phyloP scores from a whole-genome alignment of 768 basidiomycete species.

The Lentinula sp. region DNA sequence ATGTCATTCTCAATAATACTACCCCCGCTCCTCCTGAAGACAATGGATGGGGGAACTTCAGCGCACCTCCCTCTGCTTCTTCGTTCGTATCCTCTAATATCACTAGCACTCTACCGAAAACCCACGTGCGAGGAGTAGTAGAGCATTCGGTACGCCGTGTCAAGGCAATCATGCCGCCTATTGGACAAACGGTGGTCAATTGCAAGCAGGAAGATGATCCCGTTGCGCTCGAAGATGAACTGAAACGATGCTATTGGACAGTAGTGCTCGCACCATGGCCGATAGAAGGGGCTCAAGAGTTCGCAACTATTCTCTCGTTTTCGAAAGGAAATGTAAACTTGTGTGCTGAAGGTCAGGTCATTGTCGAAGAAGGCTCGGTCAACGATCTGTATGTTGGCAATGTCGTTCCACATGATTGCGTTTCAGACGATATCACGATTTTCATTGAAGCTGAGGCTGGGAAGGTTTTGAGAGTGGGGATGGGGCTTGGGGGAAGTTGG shows the following conservation, averaged over 20 bases:
- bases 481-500: conserved; percentile 63
- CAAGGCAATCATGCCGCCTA: conserved; percentile 29
- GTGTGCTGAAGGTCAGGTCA: neutral
- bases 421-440: conserved; percentile 53
- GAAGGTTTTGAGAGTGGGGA: conserved; percentile 38
- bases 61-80: neutral
- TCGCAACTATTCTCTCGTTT: conserved; percentile 1
- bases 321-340: conserved; percentile 9
- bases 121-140: conserved; percentile 47
- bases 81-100: neutral
- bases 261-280: conserved; percentile 54
- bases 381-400: neutral
- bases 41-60: neutral
- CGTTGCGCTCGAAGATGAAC: conserved; percentile 37
- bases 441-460: conserved; percentile 42
- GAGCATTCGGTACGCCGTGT: conserved; percentile 53
- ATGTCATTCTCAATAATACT: neutral
- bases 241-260: conserved; percentile 40
- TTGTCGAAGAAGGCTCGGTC: conserved; percentile 3
- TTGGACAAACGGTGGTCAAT: conserved; percentile 1
- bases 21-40: neutral
- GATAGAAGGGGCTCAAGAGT: conserved; percentile 25
- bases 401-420: conserved; percentile 38
- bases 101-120: conserved; percentile 34
- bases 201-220: neutral